Conservation (phyloP, 768 basidiomycete genomes). For the Lyophyllum atratum region DNA sequence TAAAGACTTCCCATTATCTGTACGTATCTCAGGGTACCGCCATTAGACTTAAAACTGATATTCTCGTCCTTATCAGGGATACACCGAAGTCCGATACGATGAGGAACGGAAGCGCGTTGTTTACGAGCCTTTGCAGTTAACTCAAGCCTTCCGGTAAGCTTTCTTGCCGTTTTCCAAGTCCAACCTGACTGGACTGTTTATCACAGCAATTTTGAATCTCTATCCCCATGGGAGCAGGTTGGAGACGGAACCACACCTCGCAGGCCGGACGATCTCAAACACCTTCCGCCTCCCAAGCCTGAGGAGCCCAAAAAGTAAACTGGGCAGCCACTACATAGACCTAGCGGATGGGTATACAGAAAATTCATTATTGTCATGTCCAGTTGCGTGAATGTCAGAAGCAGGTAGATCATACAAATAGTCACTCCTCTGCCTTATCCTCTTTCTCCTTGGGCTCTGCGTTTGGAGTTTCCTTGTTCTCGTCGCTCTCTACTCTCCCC, state of each 20-base stretch:
- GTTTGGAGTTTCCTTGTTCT: slow-evolving; percentile 7
- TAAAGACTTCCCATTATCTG: slow-evolving; percentile 98
- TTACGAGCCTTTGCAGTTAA: slow-evolving; percentile 95
- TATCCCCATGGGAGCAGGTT: slow-evolving; percentile 94
- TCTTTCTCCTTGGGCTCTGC: slow-evolving; percentile 17
- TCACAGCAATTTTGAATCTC: slow-evolving; percentile 87
- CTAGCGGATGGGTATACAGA: background rate
- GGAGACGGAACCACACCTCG: slow-evolving; percentile 58
- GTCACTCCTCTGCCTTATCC: slow-evolving; percentile 28
- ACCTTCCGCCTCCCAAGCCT: slow-evolving; percentile 71
- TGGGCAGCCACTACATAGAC: background rate
- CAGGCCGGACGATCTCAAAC: slow-evolving; percentile 74
- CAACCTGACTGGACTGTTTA: background rate
- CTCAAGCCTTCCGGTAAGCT: slow-evolving; percentile 92
- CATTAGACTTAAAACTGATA: slow-evolving; percentile 2
- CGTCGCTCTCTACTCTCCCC: slow-evolving; percentile 21
- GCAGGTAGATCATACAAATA: slow-evolving; percentile 27
- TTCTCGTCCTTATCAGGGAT: slow-evolving; percentile 66
- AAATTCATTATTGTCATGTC: slow-evolving; percentile 12
- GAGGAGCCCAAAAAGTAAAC: slow-evolving; percentile 82
- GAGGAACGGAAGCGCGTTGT: slow-evolving; percentile 97
- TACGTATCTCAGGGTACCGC: slow-evolving; percentile 36
- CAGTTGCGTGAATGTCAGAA: slow-evolving; percentile 5
- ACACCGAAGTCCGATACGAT: slow-evolving; percentile 96
- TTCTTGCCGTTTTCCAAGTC: background rate